These are phyloP conservation scores for Fusarium zealandicum DNA, from an alignment of 2,329 filamentous ascomycete genomes.

Conservation along the genomic window DNA sequence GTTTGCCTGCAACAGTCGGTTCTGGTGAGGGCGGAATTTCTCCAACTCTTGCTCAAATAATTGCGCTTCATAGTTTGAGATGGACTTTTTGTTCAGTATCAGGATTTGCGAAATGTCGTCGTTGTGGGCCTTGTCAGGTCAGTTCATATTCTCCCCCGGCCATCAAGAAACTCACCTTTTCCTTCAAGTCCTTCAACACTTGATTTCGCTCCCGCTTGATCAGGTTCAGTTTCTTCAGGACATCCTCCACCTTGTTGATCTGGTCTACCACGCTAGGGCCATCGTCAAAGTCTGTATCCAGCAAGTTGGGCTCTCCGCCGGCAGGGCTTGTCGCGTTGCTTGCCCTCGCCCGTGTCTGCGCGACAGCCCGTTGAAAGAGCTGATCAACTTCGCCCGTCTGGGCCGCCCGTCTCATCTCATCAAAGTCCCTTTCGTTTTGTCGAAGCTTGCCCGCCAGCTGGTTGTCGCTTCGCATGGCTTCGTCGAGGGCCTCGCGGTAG, in stretches of 20 bases:
- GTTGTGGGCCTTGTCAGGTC: conserved; percentile 74
- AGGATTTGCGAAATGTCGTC: conserved; percentile 98
- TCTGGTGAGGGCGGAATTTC: conserved; percentile 94
- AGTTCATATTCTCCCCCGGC: conserved; percentile 9
- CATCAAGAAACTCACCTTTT: conserved; percentile 71
- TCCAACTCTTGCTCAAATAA: conserved; percentile 97
- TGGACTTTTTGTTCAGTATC: conserved; percentile 97
- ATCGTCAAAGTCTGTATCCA: conserved; percentile 93
- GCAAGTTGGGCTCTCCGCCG: conserved; percentile 73
- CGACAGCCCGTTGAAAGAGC: conserved; percentile 86
- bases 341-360: conserved; percentile 73
- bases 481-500: conserved; percentile 87
- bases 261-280: conserved; percentile 85
- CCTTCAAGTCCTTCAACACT: conserved; percentile 94
- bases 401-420: conserved; percentile 91
- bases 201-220: conserved; percentile 92
- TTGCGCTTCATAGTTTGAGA: conserved; percentile 88
- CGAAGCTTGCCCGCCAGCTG: conserved; percentile 84
- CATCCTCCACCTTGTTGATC: conserved; percentile 85
- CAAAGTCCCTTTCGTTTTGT: conserved; percentile 87
- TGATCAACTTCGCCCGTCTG: conserved; percentile 87
- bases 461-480: conserved; percentile 84
- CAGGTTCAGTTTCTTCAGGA: conserved; percentile 88
- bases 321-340: conserved; percentile 68
- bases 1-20: conserved; percentile 86